Percentiles rank a stretch among this genome's conserved stretches.
Evolutionary conservation across 2,329 filamentous ascomycete species (phyloP).

Genomic region (Chrysoporthe deuterocubensis): DNA sequence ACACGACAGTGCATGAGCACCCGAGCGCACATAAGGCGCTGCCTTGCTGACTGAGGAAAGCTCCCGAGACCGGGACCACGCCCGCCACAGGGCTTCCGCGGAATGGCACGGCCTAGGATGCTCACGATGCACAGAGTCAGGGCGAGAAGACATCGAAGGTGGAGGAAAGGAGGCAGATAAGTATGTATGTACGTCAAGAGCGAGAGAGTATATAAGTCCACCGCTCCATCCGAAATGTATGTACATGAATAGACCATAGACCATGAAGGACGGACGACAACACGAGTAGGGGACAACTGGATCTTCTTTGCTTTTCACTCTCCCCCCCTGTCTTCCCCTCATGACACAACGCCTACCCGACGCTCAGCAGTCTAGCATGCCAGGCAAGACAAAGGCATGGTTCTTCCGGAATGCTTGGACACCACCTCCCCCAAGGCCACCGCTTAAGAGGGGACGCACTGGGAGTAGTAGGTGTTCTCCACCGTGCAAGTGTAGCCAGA

Average conservation of each 20-base stretch:
- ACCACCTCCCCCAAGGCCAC: background rate
- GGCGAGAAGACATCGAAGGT: background rate
- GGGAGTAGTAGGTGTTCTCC: too few relatives aligned
- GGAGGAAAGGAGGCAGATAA: background rate
- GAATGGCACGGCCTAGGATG: too few relatives aligned
- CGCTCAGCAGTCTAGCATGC: background rate
- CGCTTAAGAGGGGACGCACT: too few relatives aligned
- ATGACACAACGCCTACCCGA: background rate
- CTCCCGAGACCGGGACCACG: too few relatives aligned
- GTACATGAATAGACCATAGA: slow-evolving; percentile 12
- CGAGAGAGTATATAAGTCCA: slow-evolving; percentile 12
- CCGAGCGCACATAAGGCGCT: too few relatives aligned
- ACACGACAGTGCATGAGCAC: too few relatives aligned
- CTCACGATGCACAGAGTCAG: too few relatives aligned
- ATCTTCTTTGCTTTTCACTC: background rate
- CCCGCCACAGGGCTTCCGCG: too few relatives aligned
- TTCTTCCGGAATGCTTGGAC: background rate
- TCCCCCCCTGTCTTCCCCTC: too few relatives aligned
- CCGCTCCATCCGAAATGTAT: slow-evolving; percentile 9
- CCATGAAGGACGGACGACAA: background rate
- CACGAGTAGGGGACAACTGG: background rate
- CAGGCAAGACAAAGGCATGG: background rate
- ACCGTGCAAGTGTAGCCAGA: too few relatives aligned
- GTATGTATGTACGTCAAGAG: slow-evolving; percentile 14
- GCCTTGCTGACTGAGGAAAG: too few relatives aligned